Conservation (phyloP, 2,329 filamentous ascomycete species). For the Paraconiothyrium brasiliense region DNA sequence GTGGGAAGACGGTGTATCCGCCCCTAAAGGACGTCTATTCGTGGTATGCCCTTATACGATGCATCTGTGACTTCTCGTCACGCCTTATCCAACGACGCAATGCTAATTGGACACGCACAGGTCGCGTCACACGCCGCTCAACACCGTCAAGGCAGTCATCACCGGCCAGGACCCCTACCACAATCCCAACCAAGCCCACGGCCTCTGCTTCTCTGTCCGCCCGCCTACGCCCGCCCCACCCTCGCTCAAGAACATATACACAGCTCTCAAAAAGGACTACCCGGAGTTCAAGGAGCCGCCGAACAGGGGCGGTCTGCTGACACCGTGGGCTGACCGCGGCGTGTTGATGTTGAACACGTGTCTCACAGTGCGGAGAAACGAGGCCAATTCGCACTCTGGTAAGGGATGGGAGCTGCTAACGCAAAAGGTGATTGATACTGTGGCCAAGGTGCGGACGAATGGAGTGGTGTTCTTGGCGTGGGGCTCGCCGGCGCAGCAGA, state of each 20-base stretch:
- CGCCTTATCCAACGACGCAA: neutral
- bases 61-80: neutral
- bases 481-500: conserved; percentile 84
- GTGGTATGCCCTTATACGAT: conserved; percentile 68
- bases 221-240: conserved; percentile 88
- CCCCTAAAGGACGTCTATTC: conserved; percentile 91
- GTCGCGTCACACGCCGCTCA: conserved; percentile 91
- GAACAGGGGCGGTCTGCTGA: conserved; percentile 82
- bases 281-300: conserved; percentile 79
- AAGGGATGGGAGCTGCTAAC: conserved; percentile 95
- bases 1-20: conserved; percentile 83
- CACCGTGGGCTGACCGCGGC: conserved; percentile 91
- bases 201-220: conserved; percentile 93
- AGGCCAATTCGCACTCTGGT: conserved; percentile 85
- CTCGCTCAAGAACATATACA: conserved; percentile 94
- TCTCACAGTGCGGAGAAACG: conserved; percentile 88
- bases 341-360: conserved; percentile 95
- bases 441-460: conserved; percentile 76
- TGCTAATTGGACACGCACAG: conserved; percentile 57
- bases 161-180: conserved; percentile 98
- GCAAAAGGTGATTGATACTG: conserved; percentile 87
- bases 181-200: conserved; percentile 93
- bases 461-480: conserved; percentile 97
- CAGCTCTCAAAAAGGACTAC: conserved; percentile 85
- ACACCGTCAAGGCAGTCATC: conserved; percentile 90